A percentile compares a stretch with the other conserved stretches of the same genome.
Conservation (phyloP, 148 eudicot genomes). For the Arctostaphylos glauca region DNA sequence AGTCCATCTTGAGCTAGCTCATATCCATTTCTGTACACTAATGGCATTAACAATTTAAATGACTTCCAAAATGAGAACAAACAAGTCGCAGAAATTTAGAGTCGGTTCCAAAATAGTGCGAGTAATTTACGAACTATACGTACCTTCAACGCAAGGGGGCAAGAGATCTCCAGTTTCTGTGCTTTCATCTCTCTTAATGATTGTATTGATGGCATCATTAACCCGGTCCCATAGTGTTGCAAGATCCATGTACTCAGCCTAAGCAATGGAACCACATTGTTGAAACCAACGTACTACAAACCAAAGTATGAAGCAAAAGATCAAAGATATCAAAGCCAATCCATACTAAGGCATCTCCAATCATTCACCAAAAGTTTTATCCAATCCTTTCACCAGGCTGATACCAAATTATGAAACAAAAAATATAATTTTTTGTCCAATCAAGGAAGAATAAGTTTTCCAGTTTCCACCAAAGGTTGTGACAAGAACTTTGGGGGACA, state of each 20-base stretch:
- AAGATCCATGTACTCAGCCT: conserved; percentile 79
- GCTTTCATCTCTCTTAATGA: conserved; percentile 80
- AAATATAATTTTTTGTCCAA: neutral
- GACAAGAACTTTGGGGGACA: neutral
- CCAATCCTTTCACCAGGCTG: neutral
- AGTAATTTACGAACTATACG: conserved; percentile 9
- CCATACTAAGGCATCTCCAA: conserved; percentile 3
- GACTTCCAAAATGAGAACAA: conserved; percentile 7
- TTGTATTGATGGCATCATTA: conserved; percentile 86
- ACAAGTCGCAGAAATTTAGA: neutral
- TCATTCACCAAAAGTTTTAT: neutral
- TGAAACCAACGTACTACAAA: neutral
- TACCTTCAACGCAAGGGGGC: conserved; percentile 99
- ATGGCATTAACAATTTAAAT: neutral
- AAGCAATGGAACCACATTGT: conserved; percentile 20
- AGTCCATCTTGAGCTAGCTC: neutral
- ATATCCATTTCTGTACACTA: neutral
- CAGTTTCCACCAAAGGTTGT: neutral
- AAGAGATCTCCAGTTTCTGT: conserved; percentile 70
- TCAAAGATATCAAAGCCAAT: conserved; percentile 6
- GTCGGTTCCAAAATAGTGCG: neutral
- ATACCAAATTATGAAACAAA: neutral
- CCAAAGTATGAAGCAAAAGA: neutral
- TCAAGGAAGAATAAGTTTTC: neutral
- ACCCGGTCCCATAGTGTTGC: conserved; percentile 87